phyloP scores from a whole-genome alignment of 305 asterid genomes.

The Fraxinus dipetala region DNA sequence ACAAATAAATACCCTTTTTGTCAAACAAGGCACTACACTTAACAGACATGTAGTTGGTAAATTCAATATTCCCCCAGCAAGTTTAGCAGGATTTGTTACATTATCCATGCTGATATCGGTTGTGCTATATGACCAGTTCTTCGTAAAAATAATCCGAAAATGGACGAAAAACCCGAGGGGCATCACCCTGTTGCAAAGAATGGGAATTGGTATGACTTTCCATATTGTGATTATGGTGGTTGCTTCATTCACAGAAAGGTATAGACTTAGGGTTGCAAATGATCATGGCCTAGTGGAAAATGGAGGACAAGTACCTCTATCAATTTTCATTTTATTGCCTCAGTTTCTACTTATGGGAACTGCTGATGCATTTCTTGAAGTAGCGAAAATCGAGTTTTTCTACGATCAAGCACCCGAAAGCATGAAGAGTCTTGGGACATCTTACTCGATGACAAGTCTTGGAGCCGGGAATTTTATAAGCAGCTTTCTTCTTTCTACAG shows the following conservation, averaged over 20 bases:
- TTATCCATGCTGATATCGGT: conserved; percentile 69
- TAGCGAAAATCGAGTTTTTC: conserved; percentile 80
- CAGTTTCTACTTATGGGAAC: conserved; percentile 77
- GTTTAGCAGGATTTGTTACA: conserved; percentile 71
- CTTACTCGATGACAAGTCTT: conserved; percentile 59
- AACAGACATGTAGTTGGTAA: conserved; percentile 38
- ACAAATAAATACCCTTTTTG: conserved; percentile 70
- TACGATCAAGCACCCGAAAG: conserved; percentile 92
- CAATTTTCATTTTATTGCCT: conserved; percentile 71
- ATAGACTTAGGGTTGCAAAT: conserved; percentile 57
- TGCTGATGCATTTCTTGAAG: conserved; percentile 82
- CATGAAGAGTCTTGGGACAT: conserved; percentile 87
- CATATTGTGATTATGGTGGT: conserved; percentile 67
- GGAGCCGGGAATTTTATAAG: conserved; percentile 78
- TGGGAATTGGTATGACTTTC: conserved; percentile 77
- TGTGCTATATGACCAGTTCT: conserved; percentile 67
- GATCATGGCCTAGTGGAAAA: conserved; percentile 45
- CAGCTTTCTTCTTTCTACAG: conserved; percentile 55
- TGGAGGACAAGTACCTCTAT: conserved; percentile 57
- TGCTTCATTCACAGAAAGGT: conserved; percentile 54
- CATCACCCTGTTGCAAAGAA: conserved; percentile 67
- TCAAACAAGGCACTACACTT: conserved; percentile 87
- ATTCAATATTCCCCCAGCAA: conserved; percentile 81
- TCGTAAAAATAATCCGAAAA: conserved; percentile 38
- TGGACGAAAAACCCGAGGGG: conserved; percentile 84